A percentile compares a stretch with the other conserved stretches of the same genome.
Evolutionary conservation across 371 early-diverging fungal species (phyloP).

Genomic region (Furculomyces boomerangus): DNA sequence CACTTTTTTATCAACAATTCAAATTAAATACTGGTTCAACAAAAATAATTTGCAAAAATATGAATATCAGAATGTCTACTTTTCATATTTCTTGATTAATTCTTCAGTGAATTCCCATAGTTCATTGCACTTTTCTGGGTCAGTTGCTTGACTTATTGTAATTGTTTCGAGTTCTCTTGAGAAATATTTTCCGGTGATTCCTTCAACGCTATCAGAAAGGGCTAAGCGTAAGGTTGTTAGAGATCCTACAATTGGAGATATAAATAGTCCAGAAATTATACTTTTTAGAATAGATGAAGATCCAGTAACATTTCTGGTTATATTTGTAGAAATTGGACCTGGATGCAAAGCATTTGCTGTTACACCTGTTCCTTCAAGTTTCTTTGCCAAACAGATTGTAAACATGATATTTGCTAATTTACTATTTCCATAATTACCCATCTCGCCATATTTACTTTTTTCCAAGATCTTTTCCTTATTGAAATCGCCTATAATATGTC

Average conservation of each 20-base stretch:
- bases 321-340: conserved; percentile 36
- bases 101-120: conserved; percentile 22
- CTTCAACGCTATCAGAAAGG: conserved; percentile 39
- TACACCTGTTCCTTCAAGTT: conserved; percentile 24
- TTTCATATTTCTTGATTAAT: conserved; percentile 5
- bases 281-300: background rate
- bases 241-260: conserved; percentile 30
- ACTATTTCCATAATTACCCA: conserved; percentile 29
- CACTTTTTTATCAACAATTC: too few species aligned
- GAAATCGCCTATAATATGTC: conserved; percentile 24
- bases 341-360: conserved; percentile 48
- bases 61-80: too few species aligned
- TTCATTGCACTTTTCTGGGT: conserved; percentile 8
- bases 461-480: conserved; percentile 24
- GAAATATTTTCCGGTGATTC: conserved; percentile 32
- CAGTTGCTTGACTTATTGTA: conserved; percentile 4
- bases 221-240: conserved; percentile 42
- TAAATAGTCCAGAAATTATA: conserved; percentile 7
- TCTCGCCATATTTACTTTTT: conserved; percentile 16
- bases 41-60: too few species aligned
- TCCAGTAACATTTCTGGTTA: conserved; percentile 22
- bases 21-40: too few species aligned
- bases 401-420: conserved; percentile 54
- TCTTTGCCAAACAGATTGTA: conserved; percentile 29
- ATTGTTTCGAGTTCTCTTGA: conserved; percentile 6